Conservation (phyloP, 2,329 filamentous ascomycete genomes). For the Oidium heveae region DNA sequence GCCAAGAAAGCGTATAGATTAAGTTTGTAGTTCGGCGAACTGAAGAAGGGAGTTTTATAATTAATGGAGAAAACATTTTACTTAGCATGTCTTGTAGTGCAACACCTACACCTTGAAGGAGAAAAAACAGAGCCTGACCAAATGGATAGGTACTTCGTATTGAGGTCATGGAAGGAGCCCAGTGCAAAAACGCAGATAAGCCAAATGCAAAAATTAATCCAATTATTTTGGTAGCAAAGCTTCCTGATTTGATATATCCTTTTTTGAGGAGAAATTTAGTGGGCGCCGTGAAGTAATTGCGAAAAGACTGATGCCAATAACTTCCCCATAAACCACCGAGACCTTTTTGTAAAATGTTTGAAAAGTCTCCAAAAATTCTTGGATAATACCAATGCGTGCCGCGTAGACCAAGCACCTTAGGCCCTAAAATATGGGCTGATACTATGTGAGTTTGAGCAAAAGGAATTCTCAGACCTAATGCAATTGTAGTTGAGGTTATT, state of each 20-base stretch:
- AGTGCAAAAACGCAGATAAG: slow-evolving; percentile 44
- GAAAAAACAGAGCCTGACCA: slow-evolving; percentile 41
- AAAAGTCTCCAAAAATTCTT: slow-evolving; percentile 26
- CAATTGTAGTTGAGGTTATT: slow-evolving; percentile 28
- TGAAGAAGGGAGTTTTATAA: slow-evolving; percentile 19
- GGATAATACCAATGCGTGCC: slow-evolving; percentile 36
- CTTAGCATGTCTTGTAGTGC: slow-evolving; percentile 26
- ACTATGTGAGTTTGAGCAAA: slow-evolving; percentile 34
- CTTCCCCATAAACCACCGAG: slow-evolving; percentile 60
- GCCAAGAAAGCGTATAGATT: slow-evolving; percentile 36
- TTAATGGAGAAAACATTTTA: slow-evolving; percentile 12
- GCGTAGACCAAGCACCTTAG: slow-evolving; percentile 26
- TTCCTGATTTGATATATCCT: slow-evolving; percentile 17
- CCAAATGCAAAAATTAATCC: slow-evolving; percentile 31
- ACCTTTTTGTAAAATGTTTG: slow-evolving; percentile 37
- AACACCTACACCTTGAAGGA: slow-evolving; percentile 41
- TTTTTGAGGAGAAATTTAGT: slow-evolving; percentile 20
- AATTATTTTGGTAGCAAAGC: slow-evolving; percentile 13
- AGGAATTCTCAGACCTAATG: slow-evolving; percentile 32
- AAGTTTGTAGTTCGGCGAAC: slow-evolving; percentile 31
- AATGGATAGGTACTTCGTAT: slow-evolving; percentile 26
- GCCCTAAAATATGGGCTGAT: slow-evolving; percentile 23
- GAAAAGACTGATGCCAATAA: slow-evolving; percentile 84
- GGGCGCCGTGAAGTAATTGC: slow-evolving; percentile 41
- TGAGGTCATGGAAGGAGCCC: slow-evolving; percentile 39